These are phyloP conservation scores for Ephemerocybe angulata DNA, from an alignment of 768 basidiomycete species.

Conservation along the genomic window DNA sequence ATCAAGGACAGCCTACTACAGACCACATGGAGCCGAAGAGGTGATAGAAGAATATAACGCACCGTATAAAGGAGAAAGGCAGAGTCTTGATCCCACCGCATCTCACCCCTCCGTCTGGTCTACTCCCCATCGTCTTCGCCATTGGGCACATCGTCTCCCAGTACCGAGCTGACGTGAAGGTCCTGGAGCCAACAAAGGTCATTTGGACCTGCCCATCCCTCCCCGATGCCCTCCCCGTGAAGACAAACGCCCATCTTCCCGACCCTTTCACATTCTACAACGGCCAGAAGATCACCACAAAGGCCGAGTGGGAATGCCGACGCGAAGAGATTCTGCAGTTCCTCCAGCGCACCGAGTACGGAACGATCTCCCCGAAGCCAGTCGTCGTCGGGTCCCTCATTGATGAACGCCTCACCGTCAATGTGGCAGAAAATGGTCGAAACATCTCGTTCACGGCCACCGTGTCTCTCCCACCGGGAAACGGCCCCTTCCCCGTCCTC, in stretches of 20 bases:
- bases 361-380: constrained; percentile 46
- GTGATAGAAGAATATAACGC: too few relatives aligned
- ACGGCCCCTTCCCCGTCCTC: constrained; percentile 44
- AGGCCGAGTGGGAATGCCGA: constrained; percentile 50
- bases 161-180: too few relatives aligned
- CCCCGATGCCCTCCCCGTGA: too few relatives aligned
- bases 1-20: too few relatives aligned
- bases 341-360: constrained; percentile 51
- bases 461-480: constrained; percentile 39
- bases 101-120: too few relatives aligned
- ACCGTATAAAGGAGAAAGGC: too few relatives aligned
- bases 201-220: too few relatives aligned
- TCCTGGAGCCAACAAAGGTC: too few relatives aligned
- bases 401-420: constrained; percentile 34
- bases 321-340: constrained; percentile 45
- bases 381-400: constrained; percentile 38
- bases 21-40: too few relatives aligned
- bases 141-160: too few relatives aligned
- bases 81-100: too few relatives aligned
- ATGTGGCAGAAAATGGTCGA: constrained; percentile 36
- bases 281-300: constrained; percentile 39
- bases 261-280: constrained; percentile 52
- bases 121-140: too few relatives aligned
- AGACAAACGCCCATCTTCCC: constrained; percentile 43
- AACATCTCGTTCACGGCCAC: constrained; percentile 44